phyloP scores from a whole-genome alignment of 257 asterid species.

The Leonotis leonurus region DNA sequence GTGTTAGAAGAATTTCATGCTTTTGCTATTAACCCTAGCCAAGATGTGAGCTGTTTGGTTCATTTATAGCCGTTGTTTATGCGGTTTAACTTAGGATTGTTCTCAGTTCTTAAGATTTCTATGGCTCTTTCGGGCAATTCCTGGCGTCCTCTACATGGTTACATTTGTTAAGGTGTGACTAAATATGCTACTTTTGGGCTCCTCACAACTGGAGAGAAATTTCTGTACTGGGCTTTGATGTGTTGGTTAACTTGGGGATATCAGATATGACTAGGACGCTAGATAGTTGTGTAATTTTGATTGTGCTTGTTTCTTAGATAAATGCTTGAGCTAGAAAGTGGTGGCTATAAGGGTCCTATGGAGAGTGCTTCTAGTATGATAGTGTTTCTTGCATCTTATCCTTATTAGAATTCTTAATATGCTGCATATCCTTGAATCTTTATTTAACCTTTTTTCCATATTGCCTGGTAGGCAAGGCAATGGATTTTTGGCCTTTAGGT shows the following conservation, averaged over 20 bases:
- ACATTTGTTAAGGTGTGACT: neutral
- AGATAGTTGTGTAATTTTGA: neutral
- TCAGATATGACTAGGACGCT: too few relatives aligned
- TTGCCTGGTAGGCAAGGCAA: constrained; percentile 7
- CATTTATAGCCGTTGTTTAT: too few relatives aligned
- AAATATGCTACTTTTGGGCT: neutral
- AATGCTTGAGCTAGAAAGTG: neutral
- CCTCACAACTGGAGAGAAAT: neutral
- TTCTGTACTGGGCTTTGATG: neutral
- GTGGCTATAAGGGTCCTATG: neutral
- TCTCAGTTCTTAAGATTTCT: too few relatives aligned
- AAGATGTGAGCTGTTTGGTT: neutral
- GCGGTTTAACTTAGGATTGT: too few relatives aligned
- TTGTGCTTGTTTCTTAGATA: neutral
- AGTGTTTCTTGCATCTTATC: neutral
- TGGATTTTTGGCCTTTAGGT: neutral
- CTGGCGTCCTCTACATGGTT: neutral
- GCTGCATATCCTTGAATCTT: constrained; percentile 1
- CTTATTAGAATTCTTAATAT: neutral
- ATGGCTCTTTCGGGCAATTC: neutral
- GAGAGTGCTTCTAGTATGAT: neutral
- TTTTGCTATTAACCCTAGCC: constrained; percentile 4
- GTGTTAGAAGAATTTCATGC: neutral
- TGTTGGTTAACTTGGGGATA: too few relatives aligned
- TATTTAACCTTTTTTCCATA: neutral